phyloP scores from a whole-genome alignment of 331 rosid species.

The Saraca asoca region DNA sequence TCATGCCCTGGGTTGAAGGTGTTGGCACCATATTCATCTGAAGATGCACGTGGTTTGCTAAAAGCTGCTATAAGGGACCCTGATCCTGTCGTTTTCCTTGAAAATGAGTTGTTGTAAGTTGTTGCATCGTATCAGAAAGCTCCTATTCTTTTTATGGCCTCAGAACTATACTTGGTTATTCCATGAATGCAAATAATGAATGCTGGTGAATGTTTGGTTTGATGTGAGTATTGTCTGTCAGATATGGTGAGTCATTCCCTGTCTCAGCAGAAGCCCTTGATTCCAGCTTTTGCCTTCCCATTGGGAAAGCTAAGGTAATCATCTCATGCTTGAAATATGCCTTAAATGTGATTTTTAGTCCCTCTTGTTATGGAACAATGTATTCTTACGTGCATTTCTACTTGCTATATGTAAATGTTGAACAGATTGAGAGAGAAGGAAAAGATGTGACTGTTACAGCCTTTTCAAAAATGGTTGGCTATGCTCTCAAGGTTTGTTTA shows the following conservation, averaged over 20 bases:
- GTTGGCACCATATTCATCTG: constrained; percentile 87
- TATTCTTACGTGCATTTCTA: constrained; percentile 4
- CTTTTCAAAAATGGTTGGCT: constrained; percentile 95
- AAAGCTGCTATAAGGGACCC: constrained; percentile 99
- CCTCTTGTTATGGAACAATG: constrained; percentile 9
- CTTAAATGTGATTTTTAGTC: constrained; percentile 29
- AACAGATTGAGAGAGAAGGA: constrained; percentile 95
- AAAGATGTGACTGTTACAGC: constrained; percentile 97
- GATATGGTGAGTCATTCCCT: constrained; percentile 97
- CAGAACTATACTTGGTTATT: constrained; percentile 16
- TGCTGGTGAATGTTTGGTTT: constrained; percentile 29
- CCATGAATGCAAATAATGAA: constrained; percentile 22
- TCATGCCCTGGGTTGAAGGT: constrained; percentile 93
- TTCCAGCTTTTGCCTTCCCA: constrained; percentile 94
- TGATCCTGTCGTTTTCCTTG: constrained; percentile 97
- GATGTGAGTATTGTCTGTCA: constrained; percentile 42
- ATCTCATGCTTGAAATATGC: not conserved
- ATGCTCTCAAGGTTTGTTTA: constrained; percentile 78
- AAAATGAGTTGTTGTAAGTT: constrained; percentile 87
- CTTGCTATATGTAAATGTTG: constrained; percentile 20
- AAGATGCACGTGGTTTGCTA: constrained; percentile 96
- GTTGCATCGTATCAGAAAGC: not conserved
- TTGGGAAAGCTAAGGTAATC: constrained; percentile 98
- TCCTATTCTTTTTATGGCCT: too few species aligned
- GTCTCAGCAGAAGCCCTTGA: constrained; percentile 89